phyloP scores from a whole-genome alignment of 176 grass and related monocot genomes.

The Aegilops umbellulata region DNA sequence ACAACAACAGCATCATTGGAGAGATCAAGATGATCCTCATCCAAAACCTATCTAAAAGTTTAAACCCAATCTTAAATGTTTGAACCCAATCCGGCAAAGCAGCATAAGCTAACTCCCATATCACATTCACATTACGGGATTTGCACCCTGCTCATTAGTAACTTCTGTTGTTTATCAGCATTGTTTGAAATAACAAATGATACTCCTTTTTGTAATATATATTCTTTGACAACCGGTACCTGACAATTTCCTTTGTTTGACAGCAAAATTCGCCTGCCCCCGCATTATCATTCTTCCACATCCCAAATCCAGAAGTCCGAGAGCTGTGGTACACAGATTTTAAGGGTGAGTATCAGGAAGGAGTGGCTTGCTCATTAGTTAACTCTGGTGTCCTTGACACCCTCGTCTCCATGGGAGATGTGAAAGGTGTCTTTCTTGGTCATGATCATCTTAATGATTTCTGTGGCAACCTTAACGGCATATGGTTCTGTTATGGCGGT shows the following conservation, averaged over 20 bases:
- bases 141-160: background rate
- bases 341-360: constrained; percentile 80
- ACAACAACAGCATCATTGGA: too few species aligned
- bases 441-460: constrained; percentile 98
- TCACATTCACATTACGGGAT: background rate
- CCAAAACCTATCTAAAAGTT: too few species aligned
- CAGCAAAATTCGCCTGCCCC: constrained; percentile 50
- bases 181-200: background rate
- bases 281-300: constrained; percentile 79
- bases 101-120: background rate
- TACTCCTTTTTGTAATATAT: background rate
- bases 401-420: constrained; percentile 67
- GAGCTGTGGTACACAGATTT: constrained; percentile 66
- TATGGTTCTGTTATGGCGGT: constrained; percentile 97
- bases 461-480: constrained; percentile 57
- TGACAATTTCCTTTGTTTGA: constrained; percentile 15
- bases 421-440: constrained; percentile 86
- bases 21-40: too few species aligned
- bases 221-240: background rate
- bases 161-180: background rate
- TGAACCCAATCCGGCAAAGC: too few species aligned
- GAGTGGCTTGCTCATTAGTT: constrained; percentile 73
- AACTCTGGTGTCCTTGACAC: constrained; percentile 67
- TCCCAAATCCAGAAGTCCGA: constrained; percentile 79
- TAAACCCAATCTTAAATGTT: too few species aligned